Evolutionary conservation across 2,329 filamentous ascomycete species (phyloP).

Genomic region (Trichoderma oligosporum): DNA sequence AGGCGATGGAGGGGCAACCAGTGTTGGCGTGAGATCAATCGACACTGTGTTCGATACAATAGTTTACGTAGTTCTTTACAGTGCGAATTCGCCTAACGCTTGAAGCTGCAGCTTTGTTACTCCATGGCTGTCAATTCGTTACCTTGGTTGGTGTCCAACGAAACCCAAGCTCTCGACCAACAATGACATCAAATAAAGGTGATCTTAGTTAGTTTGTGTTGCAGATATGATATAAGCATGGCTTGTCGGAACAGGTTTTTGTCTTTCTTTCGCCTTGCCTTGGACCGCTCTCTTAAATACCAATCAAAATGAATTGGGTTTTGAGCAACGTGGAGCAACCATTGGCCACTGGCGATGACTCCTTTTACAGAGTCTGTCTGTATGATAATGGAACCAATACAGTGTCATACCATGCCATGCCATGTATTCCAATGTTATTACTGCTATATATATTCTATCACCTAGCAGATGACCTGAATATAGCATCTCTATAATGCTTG

Average conservation of each 20-base stretch:
- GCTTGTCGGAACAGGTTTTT: neutral
- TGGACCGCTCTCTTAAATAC: neutral
- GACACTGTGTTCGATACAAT: constrained; percentile 22
- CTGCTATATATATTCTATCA: neutral
- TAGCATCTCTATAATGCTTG: constrained; percentile 68
- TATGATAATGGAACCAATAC: too few relatives aligned
- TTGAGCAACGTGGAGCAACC: neutral
- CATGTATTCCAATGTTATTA: neutral
- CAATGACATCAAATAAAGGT: constrained; percentile 15
- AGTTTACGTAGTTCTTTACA: neutral
- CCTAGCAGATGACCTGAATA: constrained; percentile 49
- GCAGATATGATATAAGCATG: neutral
- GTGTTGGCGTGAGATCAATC: constrained; percentile 13
- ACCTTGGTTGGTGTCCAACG: constrained; percentile 10
- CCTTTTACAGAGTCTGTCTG: too few relatives aligned
- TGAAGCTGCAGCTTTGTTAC: constrained; percentile 12
- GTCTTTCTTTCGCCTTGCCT: neutral
- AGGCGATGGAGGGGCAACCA: constrained; percentile 29
- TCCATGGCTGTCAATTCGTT: constrained; percentile 7
- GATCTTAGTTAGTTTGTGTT: neutral
- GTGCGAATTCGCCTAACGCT: neutral
- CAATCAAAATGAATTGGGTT: neutral
- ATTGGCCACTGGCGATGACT: too few relatives aligned
- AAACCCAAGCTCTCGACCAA: constrained; percentile 8
- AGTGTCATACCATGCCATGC: too few relatives aligned